phyloP scores from a whole-genome alignment of 768 basidiomycete genomes.

The Coprinopsis sp. region DNA sequence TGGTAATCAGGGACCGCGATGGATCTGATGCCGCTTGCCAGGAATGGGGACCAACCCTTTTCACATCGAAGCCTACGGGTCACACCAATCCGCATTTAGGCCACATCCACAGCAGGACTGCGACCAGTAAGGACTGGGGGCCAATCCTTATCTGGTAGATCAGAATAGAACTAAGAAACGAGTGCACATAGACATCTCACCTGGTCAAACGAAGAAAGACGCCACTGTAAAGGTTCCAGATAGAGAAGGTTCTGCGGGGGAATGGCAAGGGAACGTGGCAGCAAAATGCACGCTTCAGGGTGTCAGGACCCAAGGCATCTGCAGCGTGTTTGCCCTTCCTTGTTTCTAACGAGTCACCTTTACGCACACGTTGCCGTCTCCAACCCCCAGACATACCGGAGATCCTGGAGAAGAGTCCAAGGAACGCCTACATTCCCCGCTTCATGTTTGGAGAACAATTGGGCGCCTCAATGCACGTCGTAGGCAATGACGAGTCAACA shows the following conservation, averaged over 20 bases:
- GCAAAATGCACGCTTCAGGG: slow-evolving; percentile 6
- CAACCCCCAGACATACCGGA: too few relatives aligned
- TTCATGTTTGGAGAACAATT: too few relatives aligned
- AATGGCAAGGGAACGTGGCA: slow-evolving; percentile 10
- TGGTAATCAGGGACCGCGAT: slow-evolving; percentile 13
- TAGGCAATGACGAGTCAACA: too few relatives aligned
- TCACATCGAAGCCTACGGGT: too few relatives aligned
- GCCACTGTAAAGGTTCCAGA: slow-evolving; percentile 8
- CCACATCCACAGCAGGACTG: slow-evolving; percentile 1
- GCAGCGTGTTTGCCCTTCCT: slow-evolving; percentile 11
- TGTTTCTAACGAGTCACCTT: too few relatives aligned
- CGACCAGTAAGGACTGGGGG: slow-evolving; percentile 1
- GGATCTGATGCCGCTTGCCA: slow-evolving; percentile 3
- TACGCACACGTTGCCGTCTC: too few relatives aligned
- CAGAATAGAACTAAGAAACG: slow-evolving; percentile 5
- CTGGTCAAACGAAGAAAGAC: slow-evolving; percentile 7
- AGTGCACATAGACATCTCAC: slow-evolving; percentile 6
- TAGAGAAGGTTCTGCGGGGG: slow-evolving; percentile 8
- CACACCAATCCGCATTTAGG: neutral
- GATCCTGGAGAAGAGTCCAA: too few relatives aligned
- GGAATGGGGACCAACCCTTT: too few relatives aligned
- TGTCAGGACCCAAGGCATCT: slow-evolving; percentile 1
- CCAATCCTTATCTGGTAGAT: slow-evolving; percentile 9
- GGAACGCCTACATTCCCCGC: too few relatives aligned
- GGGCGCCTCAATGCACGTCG: too few relatives aligned